Evolutionary conservation across 2,329 filamentous ascomycete species (phyloP).

Genomic region (Pseudocercospora ulei): DNA sequence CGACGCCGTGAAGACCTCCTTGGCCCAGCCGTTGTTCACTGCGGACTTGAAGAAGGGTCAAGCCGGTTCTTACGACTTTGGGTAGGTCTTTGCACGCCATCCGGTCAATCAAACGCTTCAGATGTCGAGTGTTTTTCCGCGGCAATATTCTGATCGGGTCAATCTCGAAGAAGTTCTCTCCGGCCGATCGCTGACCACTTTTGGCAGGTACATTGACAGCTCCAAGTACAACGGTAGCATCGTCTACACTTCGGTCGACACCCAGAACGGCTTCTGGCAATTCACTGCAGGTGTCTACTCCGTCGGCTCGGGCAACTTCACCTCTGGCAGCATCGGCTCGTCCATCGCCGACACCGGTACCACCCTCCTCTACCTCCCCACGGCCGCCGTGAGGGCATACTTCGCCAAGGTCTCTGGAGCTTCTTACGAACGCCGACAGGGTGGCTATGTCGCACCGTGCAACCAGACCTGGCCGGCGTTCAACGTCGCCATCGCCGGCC

Average conservation of each 20-base stretch:
- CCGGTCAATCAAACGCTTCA: too few species aligned
- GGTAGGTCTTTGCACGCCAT: too few species aligned
- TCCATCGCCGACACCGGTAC: slow-evolving; percentile 64
- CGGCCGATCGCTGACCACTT: slow-evolving; percentile 34
- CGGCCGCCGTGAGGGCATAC: slow-evolving; percentile 48
- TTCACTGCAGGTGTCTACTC: slow-evolving; percentile 50
- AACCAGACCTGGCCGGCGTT: slow-evolving; percentile 45
- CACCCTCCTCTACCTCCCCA: slow-evolving; percentile 53
- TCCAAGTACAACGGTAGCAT: slow-evolving; percentile 49
- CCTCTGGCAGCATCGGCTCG: slow-evolving; percentile 41
- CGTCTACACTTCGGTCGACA: slow-evolving; percentile 49
- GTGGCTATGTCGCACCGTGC: slow-evolving; percentile 51
- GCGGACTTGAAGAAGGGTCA: slow-evolving; percentile 47
- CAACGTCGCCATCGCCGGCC: slow-evolving; percentile 44
- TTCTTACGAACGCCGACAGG: slow-evolving; percentile 40
- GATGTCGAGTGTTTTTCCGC: too few species aligned
- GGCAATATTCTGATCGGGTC: too few species aligned
- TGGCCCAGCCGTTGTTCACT: slow-evolving; percentile 49
- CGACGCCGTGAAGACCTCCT: slow-evolving; percentile 47
- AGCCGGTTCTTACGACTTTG: slow-evolving; percentile 49
- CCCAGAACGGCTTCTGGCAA: slow-evolving; percentile 54
- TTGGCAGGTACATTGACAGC: slow-evolving; percentile 44
- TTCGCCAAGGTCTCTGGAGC: slow-evolving; percentile 50
- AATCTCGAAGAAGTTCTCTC: slow-evolving; percentile 3
- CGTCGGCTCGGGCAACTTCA: slow-evolving; percentile 41